Percentiles rank a stretch among this genome's conserved stretches.
phyloP scores from a whole-genome alignment of 2,329 filamentous ascomycete genomes.

The Diaporthe helianthi region DNA sequence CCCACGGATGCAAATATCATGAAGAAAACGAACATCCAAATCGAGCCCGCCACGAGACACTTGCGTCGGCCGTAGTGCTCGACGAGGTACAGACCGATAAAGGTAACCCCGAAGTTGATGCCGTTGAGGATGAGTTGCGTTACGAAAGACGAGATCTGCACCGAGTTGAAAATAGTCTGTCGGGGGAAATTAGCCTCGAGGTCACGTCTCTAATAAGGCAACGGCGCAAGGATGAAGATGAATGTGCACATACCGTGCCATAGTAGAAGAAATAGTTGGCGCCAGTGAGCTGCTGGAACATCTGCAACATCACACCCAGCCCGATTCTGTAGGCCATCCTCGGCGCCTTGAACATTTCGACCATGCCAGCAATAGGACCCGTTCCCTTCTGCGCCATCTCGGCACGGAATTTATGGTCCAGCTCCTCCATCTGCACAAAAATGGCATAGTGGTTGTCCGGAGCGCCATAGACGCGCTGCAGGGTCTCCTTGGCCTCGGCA shows the following conservation, averaged over 20 bases:
- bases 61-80: slow-evolving; percentile 71
- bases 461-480: slow-evolving; percentile 57
- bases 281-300: slow-evolving; percentile 69
- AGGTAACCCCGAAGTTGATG: slow-evolving; percentile 73
- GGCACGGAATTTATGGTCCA: slow-evolving; percentile 59
- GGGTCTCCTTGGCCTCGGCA: slow-evolving; percentile 54
- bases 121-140: slow-evolving; percentile 72
- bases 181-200: background rate
- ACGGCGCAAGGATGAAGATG: too few relatives aligned
- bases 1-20: slow-evolving; percentile 62
- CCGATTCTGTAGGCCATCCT: slow-evolving; percentile 69
- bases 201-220: too few relatives aligned
- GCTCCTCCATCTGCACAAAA: slow-evolving; percentile 59
- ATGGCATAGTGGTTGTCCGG: slow-evolving; percentile 52
- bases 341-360: slow-evolving; percentile 69
- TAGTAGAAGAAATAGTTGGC: slow-evolving; percentile 75
- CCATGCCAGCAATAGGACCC: slow-evolving; percentile 53
- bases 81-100: slow-evolving; percentile 73
- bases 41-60: slow-evolving; percentile 66
- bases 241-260: slow-evolving; percentile 50
- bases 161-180: slow-evolving; percentile 52
- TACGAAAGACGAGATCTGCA: slow-evolving; percentile 64
- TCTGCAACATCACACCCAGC: slow-evolving; percentile 66
- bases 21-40: slow-evolving; percentile 69
- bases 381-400: slow-evolving; percentile 49